Base-by-base conservation (phyloP, 257 asterid genomes). In the Capsicum baccatum region DNA sequence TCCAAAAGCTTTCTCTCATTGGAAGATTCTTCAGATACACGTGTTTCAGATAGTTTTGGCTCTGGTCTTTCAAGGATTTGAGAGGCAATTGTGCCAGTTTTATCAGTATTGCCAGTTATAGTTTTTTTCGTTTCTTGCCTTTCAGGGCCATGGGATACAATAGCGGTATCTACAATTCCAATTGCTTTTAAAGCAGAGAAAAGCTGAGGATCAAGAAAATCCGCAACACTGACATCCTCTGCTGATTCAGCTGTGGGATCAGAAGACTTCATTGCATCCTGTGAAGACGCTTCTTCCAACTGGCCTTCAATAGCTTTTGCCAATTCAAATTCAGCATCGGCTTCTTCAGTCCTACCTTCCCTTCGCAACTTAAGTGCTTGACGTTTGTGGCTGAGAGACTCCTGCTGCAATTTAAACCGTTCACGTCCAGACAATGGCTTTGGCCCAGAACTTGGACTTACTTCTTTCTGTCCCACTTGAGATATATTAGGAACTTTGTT, bases 121-220 rank as follows among this genome's bases (percentile, higher is more conserved):
- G 76, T 64, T 81, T 87, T 84, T 60, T 85, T 37, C 3, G 87
- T 21, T 79, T 88, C 93, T 6, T 82, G 86, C 35, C n/a, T 88
- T 88, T 86, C 90, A 7, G 60, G 68, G 58, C 35, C 86, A 60
- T 74, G 89, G 48, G 90, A 52, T 86, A 79, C 87, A 37, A 87
- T 3, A 57, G 39, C 80, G 67, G 62, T 83, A 17, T 88, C 92
- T 57, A 87, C 92, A 73, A 95, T 80, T 42, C 99, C 99, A 55
- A 95, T 89, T 50, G 95, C 92, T 68, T 89, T 95, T 90, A 95
- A 88, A 67, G 97, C 97, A 35, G 97, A 94, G 87, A 94, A 57
- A 83, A 95, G 97, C 83, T 92, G 97, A 89, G 97, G 99, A 87
- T 95, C 99, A 9, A 95, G 99, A 81, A 92, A 94, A 91, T 94